Conservation (phyloP, 2,329 filamentous ascomycete species). For the Stemphylium lycopersici region DNA sequence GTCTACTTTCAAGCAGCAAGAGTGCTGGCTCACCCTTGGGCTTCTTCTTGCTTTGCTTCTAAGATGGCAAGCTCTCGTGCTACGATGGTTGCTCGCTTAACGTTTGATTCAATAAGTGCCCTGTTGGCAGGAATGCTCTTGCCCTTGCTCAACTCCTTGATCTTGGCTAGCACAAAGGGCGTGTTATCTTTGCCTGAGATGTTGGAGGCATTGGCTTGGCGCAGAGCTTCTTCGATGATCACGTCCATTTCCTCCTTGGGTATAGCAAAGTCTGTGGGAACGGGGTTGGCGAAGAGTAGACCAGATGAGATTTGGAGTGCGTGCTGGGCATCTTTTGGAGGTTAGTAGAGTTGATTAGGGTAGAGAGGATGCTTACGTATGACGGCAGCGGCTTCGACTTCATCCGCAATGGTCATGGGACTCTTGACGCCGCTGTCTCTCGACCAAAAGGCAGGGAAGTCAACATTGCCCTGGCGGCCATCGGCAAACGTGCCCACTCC, state of each 20-base stretch:
- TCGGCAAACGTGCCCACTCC: constrained; percentile 90
- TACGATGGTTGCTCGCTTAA: constrained; percentile 67
- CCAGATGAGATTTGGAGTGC: constrained; percentile 76
- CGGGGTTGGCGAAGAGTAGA: constrained; percentile 86
- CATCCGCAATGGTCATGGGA: constrained; percentile 74
- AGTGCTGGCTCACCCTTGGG: constrained; percentile 48
- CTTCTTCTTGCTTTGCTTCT: constrained; percentile 49
- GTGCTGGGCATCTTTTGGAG: constrained; percentile 69
- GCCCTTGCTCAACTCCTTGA: constrained; percentile 77
- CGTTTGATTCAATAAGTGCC: constrained; percentile 71
- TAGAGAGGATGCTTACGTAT: constrained; percentile 61
- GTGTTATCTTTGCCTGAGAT: constrained; percentile 79
- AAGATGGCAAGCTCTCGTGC: constrained; percentile 67
- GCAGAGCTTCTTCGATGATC: constrained; percentile 50
- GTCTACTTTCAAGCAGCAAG: constrained; percentile 33
- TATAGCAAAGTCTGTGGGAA: constrained; percentile 73
- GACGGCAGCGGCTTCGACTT: constrained; percentile 86
- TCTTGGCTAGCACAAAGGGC: constrained; percentile 78
- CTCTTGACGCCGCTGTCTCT: constrained; percentile 83
- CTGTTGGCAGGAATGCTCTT: constrained; percentile 77
- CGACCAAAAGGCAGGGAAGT: constrained; percentile 93
- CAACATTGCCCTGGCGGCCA: constrained; percentile 71
- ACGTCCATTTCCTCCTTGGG: constrained; percentile 59
- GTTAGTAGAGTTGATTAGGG: constrained; percentile 6
- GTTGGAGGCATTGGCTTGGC: constrained; percentile 44